Percentiles rank a stretch among this genome's conserved stretches.
Evolutionary conservation across 176 grass and related monocot species (phyloP).

Genomic region (Musa troglodytarum): DNA sequence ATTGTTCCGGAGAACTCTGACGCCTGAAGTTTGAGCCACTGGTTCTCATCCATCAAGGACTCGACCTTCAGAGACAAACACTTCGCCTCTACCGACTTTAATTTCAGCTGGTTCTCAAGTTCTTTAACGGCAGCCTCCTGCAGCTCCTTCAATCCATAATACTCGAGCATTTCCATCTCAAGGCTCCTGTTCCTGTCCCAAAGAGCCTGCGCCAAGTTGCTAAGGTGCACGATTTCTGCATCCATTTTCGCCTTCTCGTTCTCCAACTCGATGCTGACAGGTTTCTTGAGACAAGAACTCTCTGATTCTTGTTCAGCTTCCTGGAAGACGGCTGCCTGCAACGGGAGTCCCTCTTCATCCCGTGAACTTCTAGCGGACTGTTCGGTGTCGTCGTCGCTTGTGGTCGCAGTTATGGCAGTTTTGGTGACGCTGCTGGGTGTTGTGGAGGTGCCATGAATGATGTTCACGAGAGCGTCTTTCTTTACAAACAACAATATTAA

Average conservation of each 20-base stretch:
- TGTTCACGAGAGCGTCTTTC: slow-evolving; percentile 17
- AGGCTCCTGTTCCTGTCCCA: slow-evolving; percentile 46
- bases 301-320: slow-evolving; percentile 4
- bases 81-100: slow-evolving; percentile 38
- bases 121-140: slow-evolving; percentile 38
- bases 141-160: slow-evolving; percentile 32
- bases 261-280: not conserved
- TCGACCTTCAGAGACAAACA: slow-evolving; percentile 32
- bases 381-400: not conserved
- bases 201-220: slow-evolving; percentile 42
- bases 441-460: slow-evolving; percentile 25
- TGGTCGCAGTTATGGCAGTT: slow-evolving; percentile 1
- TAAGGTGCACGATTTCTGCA: slow-evolving; percentile 35
- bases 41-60: slow-evolving; percentile 73
- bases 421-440: not conserved
- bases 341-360: not conserved
- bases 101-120: slow-evolving; percentile 39
- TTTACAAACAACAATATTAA: slow-evolving; percentile 3
- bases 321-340: not conserved
- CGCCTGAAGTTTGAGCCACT: slow-evolving; percentile 35
- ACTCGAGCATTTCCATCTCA: slow-evolving; percentile 58
- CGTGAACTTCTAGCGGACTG: not conserved
- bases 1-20: slow-evolving; percentile 35
- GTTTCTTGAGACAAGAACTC: not conserved
- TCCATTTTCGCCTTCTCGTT: slow-evolving; percentile 16